Percentiles rank a stretch among this genome's conserved stretches.
These are phyloP conservation scores for Mycena maculata DNA, from an alignment of 768 basidiomycete species.

Conservation along the genomic window DNA sequence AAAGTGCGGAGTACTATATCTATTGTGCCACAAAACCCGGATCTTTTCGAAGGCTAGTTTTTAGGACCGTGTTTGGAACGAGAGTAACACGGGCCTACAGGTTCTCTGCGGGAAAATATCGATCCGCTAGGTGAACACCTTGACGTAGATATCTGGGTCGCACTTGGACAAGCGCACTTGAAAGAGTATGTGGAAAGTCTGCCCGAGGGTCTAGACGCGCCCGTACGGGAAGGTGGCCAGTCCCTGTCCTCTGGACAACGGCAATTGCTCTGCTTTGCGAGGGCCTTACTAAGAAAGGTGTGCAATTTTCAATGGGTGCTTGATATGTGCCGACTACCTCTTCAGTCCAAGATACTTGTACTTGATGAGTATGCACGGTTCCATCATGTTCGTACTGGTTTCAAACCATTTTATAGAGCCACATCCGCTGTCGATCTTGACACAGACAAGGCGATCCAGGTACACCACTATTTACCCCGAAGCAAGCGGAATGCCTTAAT, in stretches of 20 bases:
- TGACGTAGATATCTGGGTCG: slow-evolving; percentile 89
- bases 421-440: slow-evolving; percentile 93
- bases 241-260: slow-evolving; percentile 89
- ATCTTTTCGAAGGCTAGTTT: slow-evolving; percentile 67
- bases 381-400: slow-evolving; percentile 5
- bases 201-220: slow-evolving; percentile 76
- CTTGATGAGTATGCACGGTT: slow-evolving; percentile 82
- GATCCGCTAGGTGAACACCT: slow-evolving; percentile 82
- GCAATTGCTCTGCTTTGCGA: slow-evolving; percentile 89
- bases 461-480: neutral
- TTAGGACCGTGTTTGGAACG: no score
- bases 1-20: slow-evolving; percentile 82
- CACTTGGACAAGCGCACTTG: slow-evolving; percentile 82
- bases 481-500: no score
- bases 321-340: slow-evolving; percentile 12
- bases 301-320: slow-evolving; percentile 12
- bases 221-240: slow-evolving; percentile 81
- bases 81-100: no score
- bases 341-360: slow-evolving; percentile 84
- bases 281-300: slow-evolving; percentile 84
- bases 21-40: slow-evolving; percentile 85
- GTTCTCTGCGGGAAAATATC: slow-evolving; percentile 90
- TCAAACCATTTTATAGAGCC: slow-evolving; percentile 54
- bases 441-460: slow-evolving; percentile 88
- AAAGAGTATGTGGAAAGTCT: slow-evolving; percentile 76